Percentiles rank a stretch among this genome's conserved stretches.
phyloP scores from a whole-genome alignment of 2,329 filamentous ascomycete genomes.

The Aspergillus pseudoglaucus region DNA sequence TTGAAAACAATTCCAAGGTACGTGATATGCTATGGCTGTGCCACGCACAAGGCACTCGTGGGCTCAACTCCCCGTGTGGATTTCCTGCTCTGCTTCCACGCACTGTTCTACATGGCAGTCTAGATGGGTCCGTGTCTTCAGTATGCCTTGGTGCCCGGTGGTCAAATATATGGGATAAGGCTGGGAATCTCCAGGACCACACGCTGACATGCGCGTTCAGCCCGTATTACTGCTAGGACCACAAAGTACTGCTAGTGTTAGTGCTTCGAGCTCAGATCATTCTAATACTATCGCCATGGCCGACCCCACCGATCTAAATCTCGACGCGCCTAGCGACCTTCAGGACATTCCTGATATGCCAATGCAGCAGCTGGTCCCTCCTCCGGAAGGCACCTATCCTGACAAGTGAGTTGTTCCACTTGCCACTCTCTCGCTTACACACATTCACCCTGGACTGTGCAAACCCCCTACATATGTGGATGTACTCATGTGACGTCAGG shows the following conservation, averaged over 20 bases:
- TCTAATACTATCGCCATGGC: conserved; percentile 28
- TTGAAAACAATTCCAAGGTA: conserved; percentile 1
- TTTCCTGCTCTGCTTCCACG: conserved; percentile 32
- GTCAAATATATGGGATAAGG: too few species aligned
- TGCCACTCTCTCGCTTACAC: not conserved
- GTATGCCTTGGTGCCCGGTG: too few species aligned
- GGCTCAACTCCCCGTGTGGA: conserved; percentile 13
- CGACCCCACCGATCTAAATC: conserved; percentile 37
- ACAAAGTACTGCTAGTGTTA: conserved; percentile 2
- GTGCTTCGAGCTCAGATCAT: conserved; percentile 9
- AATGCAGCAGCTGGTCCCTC: conserved; percentile 37
- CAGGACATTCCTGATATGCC: conserved; percentile 40
- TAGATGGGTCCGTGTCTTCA: not conserved
- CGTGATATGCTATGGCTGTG: conserved; percentile 16
- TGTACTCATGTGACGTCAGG: conserved; percentile 12
- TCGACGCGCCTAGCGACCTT: conserved; percentile 40
- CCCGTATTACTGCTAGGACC: not conserved
- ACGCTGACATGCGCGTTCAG: not conserved
- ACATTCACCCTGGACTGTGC: not conserved
- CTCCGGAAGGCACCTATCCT: conserved; percentile 39
- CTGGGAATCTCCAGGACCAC: not conserved
- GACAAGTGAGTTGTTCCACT: conserved; percentile 28
- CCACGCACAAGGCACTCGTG: conserved; percentile 29
- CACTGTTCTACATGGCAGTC: conserved; percentile 17
- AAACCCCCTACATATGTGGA: not conserved